phyloP scores from a whole-genome alignment of 257 asterid species.

The Ehretia macrophylla region DNA sequence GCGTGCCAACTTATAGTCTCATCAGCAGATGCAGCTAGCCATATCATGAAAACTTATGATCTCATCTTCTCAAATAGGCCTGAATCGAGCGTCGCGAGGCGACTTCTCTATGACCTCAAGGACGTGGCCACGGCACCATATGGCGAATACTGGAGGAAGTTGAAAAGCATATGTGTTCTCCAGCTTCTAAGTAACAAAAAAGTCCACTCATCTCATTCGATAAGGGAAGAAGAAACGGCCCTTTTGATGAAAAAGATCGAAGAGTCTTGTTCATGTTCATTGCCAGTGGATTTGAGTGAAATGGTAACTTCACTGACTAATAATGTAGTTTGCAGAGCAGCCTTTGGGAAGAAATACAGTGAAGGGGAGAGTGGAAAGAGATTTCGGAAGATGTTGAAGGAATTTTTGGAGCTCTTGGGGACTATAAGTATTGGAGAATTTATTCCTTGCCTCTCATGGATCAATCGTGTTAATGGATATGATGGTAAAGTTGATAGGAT shows the following conservation, averaged over 20 bases:
- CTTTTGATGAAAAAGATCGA: conserved; percentile 10
- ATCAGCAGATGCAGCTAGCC: conserved; percentile 4
- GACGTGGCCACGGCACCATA: conserved; percentile 10
- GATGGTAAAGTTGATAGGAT: background rate
- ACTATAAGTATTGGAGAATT: background rate
- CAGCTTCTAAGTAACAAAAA: conserved; percentile 10
- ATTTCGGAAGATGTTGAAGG: background rate
- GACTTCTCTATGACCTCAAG: conserved; percentile 8
- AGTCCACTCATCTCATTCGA: conserved; percentile 4
- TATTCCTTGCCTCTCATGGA: conserved; percentile 1
- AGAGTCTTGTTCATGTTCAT: background rate
- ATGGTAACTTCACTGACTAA: background rate
- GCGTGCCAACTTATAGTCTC: background rate
- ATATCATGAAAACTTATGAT: conserved; percentile 2
- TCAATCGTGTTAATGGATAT: background rate
- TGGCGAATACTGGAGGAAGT: conserved; percentile 15
- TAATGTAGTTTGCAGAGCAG: background rate
- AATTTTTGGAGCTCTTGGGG: background rate
- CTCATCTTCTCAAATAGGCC: conserved; percentile 3
- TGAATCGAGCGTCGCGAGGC: background rate
- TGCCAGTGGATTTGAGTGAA: conserved; percentile 11
- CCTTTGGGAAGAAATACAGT: background rate
- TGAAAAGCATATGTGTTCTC: conserved; percentile 11
- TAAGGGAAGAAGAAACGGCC: conserved; percentile 13
- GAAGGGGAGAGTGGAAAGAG: conserved; percentile 5